Evolutionary conservation across 1,284 basidiomycete genomes (phyloP), one percentile per base, ranked within the genome.

Genomic region (Malassezia japonica): DNA sequence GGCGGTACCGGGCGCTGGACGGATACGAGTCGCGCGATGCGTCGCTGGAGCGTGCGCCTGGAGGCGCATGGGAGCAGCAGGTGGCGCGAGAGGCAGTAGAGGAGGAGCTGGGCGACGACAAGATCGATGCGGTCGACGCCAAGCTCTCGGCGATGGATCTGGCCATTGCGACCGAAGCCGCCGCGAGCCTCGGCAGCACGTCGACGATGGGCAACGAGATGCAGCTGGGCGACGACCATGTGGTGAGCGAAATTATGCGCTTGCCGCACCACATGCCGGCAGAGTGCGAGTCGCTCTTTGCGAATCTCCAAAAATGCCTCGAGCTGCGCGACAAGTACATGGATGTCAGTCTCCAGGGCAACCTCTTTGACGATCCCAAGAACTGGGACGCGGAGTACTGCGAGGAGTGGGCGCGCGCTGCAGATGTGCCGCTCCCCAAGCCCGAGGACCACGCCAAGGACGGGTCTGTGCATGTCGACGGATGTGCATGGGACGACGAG

Each of bases 381-480:
- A 71, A 72, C 32, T 72, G 70, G 70, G 70, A 72, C 40, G 70
- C 70, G 9, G 68, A 72, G 39, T 58, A 65, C 42, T 70, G 66
- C 34, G 61, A 58, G 53, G 59, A 38, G 35, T 57, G 18, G 58
- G 49, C 27, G 16, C 33, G 36, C 23, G 34, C 45, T n/a, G 35
- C 37, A 6, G 28, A 20, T 27, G 35, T n/a, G 16, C n/a, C 27
- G 34, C 49, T 18, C 36, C 36, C 21, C 25, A 21, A 5, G 54
- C 40, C 56, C 1, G 35, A 43, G 6, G 51, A 49, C 12, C 48
- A 44, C 6, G n/a, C 13, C 9, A 20, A 16, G 7, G 25, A 48
- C 8, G 37, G 29, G 13, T 48, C 59, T 3, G 63, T 69, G 56
- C 60, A 60, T 31, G 68, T 72, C 28, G 70, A 72, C 32, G 68